Evolutionary conservation across 2,329 filamentous ascomycete species (phyloP).

Genomic region (Ploettnerulaceae sp.): DNA sequence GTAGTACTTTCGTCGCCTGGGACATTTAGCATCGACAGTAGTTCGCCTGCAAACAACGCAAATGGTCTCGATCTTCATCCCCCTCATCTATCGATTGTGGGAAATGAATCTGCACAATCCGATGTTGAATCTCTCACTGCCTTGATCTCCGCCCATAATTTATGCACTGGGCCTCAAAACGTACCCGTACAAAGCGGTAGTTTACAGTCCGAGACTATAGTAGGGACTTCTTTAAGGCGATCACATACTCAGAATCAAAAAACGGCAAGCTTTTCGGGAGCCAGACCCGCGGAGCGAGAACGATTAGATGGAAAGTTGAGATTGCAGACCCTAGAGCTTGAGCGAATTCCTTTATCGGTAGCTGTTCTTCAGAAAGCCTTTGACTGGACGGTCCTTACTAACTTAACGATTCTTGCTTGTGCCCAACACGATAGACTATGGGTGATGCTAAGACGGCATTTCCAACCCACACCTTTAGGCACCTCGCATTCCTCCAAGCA

Average conservation of each 20-base stretch:
- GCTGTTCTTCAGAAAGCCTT: constrained; percentile 64
- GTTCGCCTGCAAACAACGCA: constrained; percentile 6
- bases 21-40: constrained; percentile 20
- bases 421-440: constrained; percentile 69
- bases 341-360: constrained; percentile 69
- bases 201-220: constrained; percentile 10
- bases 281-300: constrained; percentile 32
- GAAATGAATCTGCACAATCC: constrained; percentile 22
- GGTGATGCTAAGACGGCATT: constrained; percentile 63
- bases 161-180: constrained; percentile 9
- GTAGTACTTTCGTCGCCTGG: constrained; percentile 13
- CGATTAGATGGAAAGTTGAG: constrained; percentile 54
- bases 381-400: constrained; percentile 70
- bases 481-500: constrained; percentile 28
- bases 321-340: constrained; percentile 69
- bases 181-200: constrained; percentile 2
- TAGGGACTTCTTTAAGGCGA: constrained; percentile 25
- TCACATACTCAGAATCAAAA: constrained; percentile 24
- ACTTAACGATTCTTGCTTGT: constrained; percentile 69
- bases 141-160: constrained; percentile 27
- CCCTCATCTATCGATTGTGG: constrained; percentile 7
- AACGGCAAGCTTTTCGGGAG: constrained; percentile 26
- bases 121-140: constrained; percentile 28
- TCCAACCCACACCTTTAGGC: constrained; percentile 40
- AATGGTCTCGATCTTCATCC: constrained; percentile 18